Percentiles rank a stretch among this genome's conserved stretches.
Evolutionary conservation across 208 protist species (phyloP).

Genomic region (Zelonia costaricensis): DNA sequence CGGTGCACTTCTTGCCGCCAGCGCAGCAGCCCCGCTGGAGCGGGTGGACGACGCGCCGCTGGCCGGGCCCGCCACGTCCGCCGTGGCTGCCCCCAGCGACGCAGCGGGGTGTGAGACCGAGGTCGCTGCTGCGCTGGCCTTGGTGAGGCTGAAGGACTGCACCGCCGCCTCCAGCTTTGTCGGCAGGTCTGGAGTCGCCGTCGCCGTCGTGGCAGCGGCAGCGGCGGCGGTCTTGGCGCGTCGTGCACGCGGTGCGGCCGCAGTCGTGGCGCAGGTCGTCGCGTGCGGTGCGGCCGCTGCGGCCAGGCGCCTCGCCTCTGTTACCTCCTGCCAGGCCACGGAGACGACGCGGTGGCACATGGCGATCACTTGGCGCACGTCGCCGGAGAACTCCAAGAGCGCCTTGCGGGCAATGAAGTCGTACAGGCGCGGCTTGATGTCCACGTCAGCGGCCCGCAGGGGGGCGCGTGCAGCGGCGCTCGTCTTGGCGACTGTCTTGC

Average conservation of each 20-base stretch:
- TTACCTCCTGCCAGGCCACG: conserved; percentile 41
- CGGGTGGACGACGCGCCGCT: conserved; percentile 13
- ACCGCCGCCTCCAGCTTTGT: conserved; percentile 31
- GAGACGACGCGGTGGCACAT: conserved; percentile 70
- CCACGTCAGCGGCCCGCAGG: conserved; percentile 9
- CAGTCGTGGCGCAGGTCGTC: background rate
- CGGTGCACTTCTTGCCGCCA: no score
- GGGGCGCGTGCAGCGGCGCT: background rate
- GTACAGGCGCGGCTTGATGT: conserved; percentile 57
- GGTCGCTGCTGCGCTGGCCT: background rate
- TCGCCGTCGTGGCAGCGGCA: background rate
- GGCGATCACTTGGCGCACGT: conserved; percentile 68
- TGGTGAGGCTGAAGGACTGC: conserved; percentile 10
- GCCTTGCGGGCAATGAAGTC: conserved; percentile 66
- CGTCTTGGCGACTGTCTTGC: background rate
- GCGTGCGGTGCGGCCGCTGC: background rate
- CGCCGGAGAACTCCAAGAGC: conserved; percentile 61
- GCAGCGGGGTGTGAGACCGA: background rate
- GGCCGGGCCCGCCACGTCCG: background rate
- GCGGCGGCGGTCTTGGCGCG: background rate
- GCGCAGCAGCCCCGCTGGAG: conserved; percentile 6
- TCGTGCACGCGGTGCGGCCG: background rate
- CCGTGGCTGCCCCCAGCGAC: background rate
- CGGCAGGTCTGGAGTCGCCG: conserved; percentile 2
- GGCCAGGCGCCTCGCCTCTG: conserved; percentile 7